These are phyloP conservation scores for Sarcodon sp. DNA, from an alignment of 768 basidiomycete genomes.

Conservation along the genomic window DNA sequence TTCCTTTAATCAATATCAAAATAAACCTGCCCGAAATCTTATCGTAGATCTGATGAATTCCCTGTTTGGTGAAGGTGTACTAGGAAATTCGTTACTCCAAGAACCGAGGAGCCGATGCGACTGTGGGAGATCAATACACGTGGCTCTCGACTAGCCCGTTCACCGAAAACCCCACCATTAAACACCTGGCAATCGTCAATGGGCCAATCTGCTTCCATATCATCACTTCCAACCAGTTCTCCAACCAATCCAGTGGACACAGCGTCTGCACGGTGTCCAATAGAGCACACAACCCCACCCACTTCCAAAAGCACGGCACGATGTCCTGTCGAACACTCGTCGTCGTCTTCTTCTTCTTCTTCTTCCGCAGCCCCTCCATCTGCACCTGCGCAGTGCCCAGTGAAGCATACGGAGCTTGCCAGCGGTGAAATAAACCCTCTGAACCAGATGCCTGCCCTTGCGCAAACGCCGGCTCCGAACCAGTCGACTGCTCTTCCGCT, in stretches of 20 bases:
- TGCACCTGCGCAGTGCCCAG: constrained; percentile 41
- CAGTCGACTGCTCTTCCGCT: constrained; percentile 56
- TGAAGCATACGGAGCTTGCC: constrained; percentile 31
- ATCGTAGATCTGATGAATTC: no score
- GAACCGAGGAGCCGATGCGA: no score
- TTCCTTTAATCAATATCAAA: no score
- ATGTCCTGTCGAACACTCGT: constrained; percentile 33
- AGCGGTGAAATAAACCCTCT: constrained; percentile 38
- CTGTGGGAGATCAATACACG: no score
- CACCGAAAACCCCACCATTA: no score
- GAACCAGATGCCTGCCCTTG: constrained; percentile 85
- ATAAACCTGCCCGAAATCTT: no score
- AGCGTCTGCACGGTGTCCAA: constrained; percentile 23
- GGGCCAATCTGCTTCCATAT: not conserved
- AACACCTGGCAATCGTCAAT: not conserved
- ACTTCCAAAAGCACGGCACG: constrained; percentile 12
- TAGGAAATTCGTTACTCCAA: no score
- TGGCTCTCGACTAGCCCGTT: no score
- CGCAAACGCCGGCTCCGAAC: constrained; percentile 49
- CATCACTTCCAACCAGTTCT: constrained; percentile 6
- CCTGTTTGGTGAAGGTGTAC: no score
- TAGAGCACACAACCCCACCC: constrained; percentile 19
- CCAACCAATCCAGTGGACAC: constrained; percentile 6
- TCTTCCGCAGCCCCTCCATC: constrained; percentile 2
- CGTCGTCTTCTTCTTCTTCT: constrained; percentile 23